Conservation (phyloP, 2,329 filamentous ascomycete species). For the Penicillium sp. region DNA sequence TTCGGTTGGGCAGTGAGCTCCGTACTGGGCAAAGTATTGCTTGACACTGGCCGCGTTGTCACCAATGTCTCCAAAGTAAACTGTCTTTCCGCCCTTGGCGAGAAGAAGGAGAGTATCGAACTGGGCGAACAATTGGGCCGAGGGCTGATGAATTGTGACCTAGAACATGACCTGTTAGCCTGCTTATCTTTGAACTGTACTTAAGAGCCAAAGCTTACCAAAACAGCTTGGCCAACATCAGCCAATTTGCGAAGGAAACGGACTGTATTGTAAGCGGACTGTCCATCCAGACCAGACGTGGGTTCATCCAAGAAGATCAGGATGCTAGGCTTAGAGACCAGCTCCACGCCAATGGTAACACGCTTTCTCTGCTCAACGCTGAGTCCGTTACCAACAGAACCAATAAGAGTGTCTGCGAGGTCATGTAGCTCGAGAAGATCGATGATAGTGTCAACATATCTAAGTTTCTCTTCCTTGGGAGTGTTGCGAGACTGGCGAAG, state of each 20-base stretch:
- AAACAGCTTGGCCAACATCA: slow-evolving; percentile 59
- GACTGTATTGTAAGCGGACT: slow-evolving; percentile 62
- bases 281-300: slow-evolving; percentile 63
- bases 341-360: slow-evolving; percentile 65
- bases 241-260: slow-evolving; percentile 62
- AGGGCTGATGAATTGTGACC: slow-evolving; percentile 67
- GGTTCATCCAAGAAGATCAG: slow-evolving; percentile 67
- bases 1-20: slow-evolving; percentile 42
- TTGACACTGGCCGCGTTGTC: slow-evolving; percentile 59
- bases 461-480: slow-evolving; percentile 55
- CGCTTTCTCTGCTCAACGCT: slow-evolving; percentile 64
- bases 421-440: slow-evolving; percentile 59
- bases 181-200: not conserved
- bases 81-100: slow-evolving; percentile 61
- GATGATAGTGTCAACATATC: slow-evolving; percentile 61
- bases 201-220: slow-evolving; percentile 30
- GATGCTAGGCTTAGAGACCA: slow-evolving; percentile 62
- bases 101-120: slow-evolving; percentile 66
- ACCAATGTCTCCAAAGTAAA: slow-evolving; percentile 65
- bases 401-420: slow-evolving; percentile 60
- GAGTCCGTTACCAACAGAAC: slow-evolving; percentile 37
- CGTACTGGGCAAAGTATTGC: slow-evolving; percentile 63
- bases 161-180: not conserved
- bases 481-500: slow-evolving; percentile 53
- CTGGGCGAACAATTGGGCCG: slow-evolving; percentile 60